These are phyloP conservation scores for Talaromyces sp. DNA, from an alignment of 2,329 filamentous ascomycete species.

Conservation along the genomic window DNA sequence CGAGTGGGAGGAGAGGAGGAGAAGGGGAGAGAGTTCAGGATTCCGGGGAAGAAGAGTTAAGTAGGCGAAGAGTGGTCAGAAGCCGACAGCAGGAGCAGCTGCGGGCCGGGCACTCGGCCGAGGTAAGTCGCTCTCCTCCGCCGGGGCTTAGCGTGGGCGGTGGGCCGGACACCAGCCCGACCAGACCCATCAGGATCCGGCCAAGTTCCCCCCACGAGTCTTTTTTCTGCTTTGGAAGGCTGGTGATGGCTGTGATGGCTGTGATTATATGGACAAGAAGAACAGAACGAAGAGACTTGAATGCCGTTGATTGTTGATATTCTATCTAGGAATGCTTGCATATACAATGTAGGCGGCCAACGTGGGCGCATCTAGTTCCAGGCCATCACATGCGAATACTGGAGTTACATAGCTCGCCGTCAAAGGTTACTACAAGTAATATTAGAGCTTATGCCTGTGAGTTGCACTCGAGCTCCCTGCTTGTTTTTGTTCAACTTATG, in stretches of 20 bases:
- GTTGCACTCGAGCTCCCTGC: neutral
- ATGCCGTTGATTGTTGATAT: neutral
- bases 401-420: neutral
- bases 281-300: neutral
- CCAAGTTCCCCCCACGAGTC: neutral
- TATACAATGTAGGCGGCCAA: neutral
- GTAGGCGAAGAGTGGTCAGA: neutral
- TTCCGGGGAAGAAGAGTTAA: slow-evolving; percentile 6
- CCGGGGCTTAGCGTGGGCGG: neutral
- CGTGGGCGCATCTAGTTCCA: neutral
- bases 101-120: slow-evolving; percentile 11
- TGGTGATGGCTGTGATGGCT: too few relatives aligned
- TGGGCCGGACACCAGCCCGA: neutral
- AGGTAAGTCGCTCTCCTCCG: slow-evolving; percentile 1
- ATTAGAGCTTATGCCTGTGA: neutral
- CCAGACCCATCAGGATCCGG: neutral
- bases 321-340: neutral
- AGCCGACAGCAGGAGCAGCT: neutral
- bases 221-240: neutral
- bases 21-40: neutral
- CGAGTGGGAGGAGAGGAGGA: neutral
- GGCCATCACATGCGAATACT: slow-evolving; percentile 4
- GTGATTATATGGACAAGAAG: too few relatives aligned
- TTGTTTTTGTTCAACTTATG: neutral
- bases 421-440: neutral